A percentile compares a stretch with the other conserved stretches of the same genome.
Conservation (phyloP, 2,329 filamentous ascomycete genomes). For the Diaporthe vaccinii region DNA sequence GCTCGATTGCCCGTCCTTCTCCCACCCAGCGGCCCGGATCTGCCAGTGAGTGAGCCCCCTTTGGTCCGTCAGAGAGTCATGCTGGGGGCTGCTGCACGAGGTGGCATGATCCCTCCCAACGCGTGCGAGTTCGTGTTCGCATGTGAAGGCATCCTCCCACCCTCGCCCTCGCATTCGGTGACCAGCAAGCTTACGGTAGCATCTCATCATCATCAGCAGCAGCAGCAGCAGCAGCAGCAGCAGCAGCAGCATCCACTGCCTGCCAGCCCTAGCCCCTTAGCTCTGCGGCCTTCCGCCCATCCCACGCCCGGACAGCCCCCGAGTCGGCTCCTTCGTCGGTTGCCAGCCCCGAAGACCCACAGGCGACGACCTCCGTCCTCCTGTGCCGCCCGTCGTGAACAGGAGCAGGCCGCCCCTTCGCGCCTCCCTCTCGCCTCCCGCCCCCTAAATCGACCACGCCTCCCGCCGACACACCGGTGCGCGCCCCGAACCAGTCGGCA, state of each 20-base stretch:
- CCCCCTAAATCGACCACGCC: constrained; percentile 67
- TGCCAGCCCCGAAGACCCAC: constrained; percentile 39
- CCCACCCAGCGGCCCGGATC: constrained; percentile 2
- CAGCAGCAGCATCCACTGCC: constrained; percentile 14
- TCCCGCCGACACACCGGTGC: constrained; percentile 62
- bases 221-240: constrained; percentile 28
- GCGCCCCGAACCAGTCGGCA: constrained; percentile 44
- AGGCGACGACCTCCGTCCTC: constrained; percentile 24
- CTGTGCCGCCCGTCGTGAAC: constrained; percentile 44
- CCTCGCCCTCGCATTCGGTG: not conserved
- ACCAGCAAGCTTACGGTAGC: constrained; percentile 39
- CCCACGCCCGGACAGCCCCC: constrained; percentile 35
- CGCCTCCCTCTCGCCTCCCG: constrained; percentile 57
- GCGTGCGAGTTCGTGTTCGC: constrained; percentile 17
- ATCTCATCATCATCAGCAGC: constrained; percentile 35
- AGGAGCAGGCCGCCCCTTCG: constrained; percentile 44
- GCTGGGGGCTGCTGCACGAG: not conserved
- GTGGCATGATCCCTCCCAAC: constrained; percentile 26
- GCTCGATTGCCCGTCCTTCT: not conserved
- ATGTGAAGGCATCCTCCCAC: constrained; percentile 33
- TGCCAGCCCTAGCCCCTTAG: constrained; percentile 32
- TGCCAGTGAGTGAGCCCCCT: constrained; percentile 27
- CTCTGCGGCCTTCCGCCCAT: constrained; percentile 33
- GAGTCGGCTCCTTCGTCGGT: constrained; percentile 37
- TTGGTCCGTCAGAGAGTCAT: not conserved